These are phyloP conservation scores for Lepidopterella palustris DNA, from an alignment of 495 filamentous ascomycete species.

Conservation along the genomic window DNA sequence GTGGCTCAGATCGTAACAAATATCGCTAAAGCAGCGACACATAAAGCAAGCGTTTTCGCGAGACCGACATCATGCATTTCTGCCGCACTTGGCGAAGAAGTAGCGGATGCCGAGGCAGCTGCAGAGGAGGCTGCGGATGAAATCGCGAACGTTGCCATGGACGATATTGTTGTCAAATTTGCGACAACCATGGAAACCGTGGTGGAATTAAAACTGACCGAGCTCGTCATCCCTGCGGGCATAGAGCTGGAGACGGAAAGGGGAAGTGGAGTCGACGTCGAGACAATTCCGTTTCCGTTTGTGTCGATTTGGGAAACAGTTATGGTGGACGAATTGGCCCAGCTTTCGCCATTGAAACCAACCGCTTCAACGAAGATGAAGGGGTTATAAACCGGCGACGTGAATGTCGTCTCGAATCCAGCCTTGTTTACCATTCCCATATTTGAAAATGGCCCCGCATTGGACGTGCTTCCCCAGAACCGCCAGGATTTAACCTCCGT, in stretches of 20 bases:
- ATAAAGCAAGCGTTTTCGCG: background rate
- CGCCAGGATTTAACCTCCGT: constrained; percentile 12
- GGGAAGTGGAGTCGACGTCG: background rate
- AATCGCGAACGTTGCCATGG: background rate
- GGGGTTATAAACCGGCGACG: constrained; percentile 4
- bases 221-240: no score
- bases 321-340: background rate
- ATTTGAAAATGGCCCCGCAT: constrained; percentile 11
- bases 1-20: no score
- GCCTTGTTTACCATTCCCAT: constrained; percentile 13
- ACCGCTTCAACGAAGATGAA: constrained; percentile 28
- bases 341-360: constrained; percentile 16
- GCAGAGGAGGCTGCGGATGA: background rate
- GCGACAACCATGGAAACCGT: background rate
- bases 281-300: background rate
- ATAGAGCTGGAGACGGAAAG: background rate
- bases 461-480: constrained; percentile 2
- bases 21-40: background rate
- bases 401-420: constrained; percentile 29
- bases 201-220: background rate
- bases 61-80: background rate
- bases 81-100: background rate
- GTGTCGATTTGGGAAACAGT: background rate
- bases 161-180: background rate
- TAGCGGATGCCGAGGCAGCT: background rate